Evolutionary conservation across 768 basidiomycete genomes (phyloP).

Genomic region (Cystobasidium tubakii): DNA sequence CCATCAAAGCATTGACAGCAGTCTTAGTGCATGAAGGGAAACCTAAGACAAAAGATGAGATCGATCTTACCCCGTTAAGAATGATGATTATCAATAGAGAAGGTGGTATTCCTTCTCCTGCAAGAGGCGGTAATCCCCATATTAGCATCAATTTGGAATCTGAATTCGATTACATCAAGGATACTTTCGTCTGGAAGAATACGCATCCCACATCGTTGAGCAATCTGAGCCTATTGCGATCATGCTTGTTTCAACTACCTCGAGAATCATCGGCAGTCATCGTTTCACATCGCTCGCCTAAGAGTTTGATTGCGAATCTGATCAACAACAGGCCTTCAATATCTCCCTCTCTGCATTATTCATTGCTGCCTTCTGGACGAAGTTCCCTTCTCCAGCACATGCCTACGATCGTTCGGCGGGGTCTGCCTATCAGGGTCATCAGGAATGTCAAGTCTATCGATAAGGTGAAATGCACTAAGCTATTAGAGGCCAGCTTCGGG

Average conservation of each 20-base stretch:
- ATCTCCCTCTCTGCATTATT: conserved; percentile 89
- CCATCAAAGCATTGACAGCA: conserved; percentile 75
- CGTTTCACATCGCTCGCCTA: conserved; percentile 94
- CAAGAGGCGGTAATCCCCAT: conserved; percentile 87
- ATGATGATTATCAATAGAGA: conserved; percentile 96
- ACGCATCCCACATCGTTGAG: conserved; percentile 77
- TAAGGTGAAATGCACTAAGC: conserved; percentile 63
- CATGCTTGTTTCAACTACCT: conserved; percentile 87
- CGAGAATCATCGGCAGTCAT: conserved; percentile 86
- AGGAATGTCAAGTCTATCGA: conserved; percentile 62
- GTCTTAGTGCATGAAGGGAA: conserved; percentile 63
- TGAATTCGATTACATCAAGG: conserved; percentile 74
- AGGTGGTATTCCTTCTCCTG: conserved; percentile 95
- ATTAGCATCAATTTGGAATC: conserved; percentile 88
- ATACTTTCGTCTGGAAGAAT: conserved; percentile 78
- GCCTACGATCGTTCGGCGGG: conserved; percentile 84
- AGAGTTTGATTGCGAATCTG: conserved; percentile 89
- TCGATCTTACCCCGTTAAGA: conserved; percentile 85
- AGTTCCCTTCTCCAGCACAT: conserved; percentile 69
- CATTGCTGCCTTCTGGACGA: conserved; percentile 60
- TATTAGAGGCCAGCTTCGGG: conserved; percentile 82
- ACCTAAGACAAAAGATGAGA: conserved; percentile 50
- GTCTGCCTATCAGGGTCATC: conserved; percentile 76
- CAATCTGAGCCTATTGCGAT: conserved; percentile 75
- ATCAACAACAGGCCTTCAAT: conserved; percentile 97